phyloP scores from a whole-genome alignment of 106 monocot species.

The Xerophyta viscosa region DNA sequence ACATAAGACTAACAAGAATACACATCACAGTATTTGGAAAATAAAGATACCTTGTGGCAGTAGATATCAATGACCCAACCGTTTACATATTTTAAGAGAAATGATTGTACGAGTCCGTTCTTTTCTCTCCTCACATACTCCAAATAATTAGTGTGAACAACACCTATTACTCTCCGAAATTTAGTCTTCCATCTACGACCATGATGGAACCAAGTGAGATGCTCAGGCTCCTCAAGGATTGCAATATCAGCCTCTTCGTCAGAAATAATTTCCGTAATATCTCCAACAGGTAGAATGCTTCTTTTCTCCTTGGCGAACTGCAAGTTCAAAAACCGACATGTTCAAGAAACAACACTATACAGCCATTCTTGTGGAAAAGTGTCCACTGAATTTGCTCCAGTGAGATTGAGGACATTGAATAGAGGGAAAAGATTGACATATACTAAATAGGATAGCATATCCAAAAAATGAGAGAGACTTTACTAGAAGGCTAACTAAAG shows the following conservation, averaged over 20 bases:
- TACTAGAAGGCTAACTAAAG: not conserved
- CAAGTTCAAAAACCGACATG: not conserved
- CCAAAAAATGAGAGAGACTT: too few species aligned
- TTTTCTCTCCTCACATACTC: conserved; percentile 84
- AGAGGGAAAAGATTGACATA: too few species aligned
- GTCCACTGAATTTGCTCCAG: too few species aligned
- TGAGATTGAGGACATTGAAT: too few species aligned
- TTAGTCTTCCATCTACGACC: conserved; percentile 74
- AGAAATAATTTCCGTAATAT: conserved; percentile 53
- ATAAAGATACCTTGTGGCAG: conserved; percentile 67
- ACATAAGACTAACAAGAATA: not conserved
- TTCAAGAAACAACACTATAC: not conserved
- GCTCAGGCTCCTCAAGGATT: conserved; percentile 83
- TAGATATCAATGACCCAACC: conserved; percentile 76
- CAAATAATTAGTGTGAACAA: conserved; percentile 84
- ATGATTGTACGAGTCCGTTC: conserved; percentile 58
- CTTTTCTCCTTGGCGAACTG: conserved; percentile 66
- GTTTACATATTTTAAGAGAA: conserved; percentile 64
- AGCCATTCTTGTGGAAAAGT: not conserved
- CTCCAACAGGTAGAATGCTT: conserved; percentile 71
- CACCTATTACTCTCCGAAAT: conserved; percentile 59
- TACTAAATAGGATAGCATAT: too few species aligned
- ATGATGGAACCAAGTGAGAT: conserved; percentile 92
- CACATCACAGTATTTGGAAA: not conserved
- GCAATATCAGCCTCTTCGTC: conserved; percentile 74